Evolutionary conservation across 805 yeast species (phyloP).

Genomic region (Lachancea quebecensis): DNA sequence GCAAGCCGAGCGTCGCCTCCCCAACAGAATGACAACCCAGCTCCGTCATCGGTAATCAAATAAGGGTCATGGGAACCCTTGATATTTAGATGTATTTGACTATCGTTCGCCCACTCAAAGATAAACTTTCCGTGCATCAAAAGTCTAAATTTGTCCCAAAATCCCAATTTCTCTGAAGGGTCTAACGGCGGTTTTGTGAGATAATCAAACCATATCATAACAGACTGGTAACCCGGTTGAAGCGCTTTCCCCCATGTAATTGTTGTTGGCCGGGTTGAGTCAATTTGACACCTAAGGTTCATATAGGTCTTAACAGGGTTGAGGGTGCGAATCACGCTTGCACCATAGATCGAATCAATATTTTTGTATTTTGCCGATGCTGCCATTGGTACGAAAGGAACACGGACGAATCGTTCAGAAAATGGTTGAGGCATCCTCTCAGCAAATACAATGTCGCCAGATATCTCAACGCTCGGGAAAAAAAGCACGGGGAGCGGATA

Average conservation of each 20-base stretch:
- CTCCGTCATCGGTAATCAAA: conserved; percentile 45
- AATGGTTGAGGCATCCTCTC: conserved; percentile 44
- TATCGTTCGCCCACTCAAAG: conserved; percentile 39
- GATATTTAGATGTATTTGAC: conserved; percentile 54
- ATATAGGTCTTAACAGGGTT: conserved; percentile 53
- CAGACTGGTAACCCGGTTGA: conserved; percentile 52
- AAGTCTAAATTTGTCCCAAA: conserved; percentile 63
- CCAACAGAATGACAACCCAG: conserved; percentile 66
- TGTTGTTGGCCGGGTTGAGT: conserved; percentile 42
- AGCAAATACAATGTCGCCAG: conserved; percentile 49
- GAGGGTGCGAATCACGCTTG: conserved; percentile 52
- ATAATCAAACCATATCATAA: conserved; percentile 59
- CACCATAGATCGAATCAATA: conserved; percentile 48
- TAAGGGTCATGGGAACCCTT: conserved; percentile 58
- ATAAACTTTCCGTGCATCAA: conserved; percentile 46
- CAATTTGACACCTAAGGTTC: conserved; percentile 41
- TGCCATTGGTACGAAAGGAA: conserved; percentile 52
- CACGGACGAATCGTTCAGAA: conserved; percentile 45
- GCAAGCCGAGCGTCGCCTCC: conserved; percentile 43
- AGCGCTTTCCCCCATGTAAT: conserved; percentile 60
- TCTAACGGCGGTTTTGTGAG: conserved; percentile 66
- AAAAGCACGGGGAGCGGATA: conserved; percentile 52
- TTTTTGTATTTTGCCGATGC: conserved; percentile 25
- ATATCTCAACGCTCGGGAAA: conserved; percentile 35
- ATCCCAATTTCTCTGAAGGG: conserved; percentile 55